phyloP scores from a whole-genome alignment of 768 basidiomycete genomes.

The Lactarius akahatsu region DNA sequence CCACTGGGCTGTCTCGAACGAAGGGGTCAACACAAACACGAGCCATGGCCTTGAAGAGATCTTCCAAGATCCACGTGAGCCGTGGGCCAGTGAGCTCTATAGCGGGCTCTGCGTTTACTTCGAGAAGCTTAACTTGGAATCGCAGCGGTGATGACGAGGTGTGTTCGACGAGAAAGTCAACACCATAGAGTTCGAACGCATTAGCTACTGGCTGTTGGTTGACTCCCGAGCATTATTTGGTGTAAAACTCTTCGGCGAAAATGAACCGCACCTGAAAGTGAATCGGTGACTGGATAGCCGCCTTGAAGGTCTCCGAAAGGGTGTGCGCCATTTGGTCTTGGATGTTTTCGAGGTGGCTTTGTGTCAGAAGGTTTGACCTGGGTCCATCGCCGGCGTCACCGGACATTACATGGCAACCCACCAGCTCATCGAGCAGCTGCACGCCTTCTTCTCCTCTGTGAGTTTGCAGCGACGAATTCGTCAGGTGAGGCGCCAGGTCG shows the following conservation, averaged over 20 bases:
- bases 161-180: slow-evolving; percentile 82
- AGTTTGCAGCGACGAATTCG: slow-evolving; percentile 87
- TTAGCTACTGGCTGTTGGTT: slow-evolving; percentile 73
- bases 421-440: slow-evolving; percentile 74
- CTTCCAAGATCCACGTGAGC: slow-evolving; percentile 75
- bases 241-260: neutral
- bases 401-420: slow-evolving; percentile 58
- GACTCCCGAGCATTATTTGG: neutral
- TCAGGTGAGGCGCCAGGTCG: slow-evolving; percentile 76
- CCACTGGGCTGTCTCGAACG: slow-evolving; percentile 35
- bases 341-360: slow-evolving; percentile 49
- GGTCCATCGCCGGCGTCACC: neutral
- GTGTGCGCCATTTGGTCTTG: slow-evolving; percentile 60
- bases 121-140: slow-evolving; percentile 68
- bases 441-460: slow-evolving; percentile 68
- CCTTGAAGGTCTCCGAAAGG: slow-evolving; percentile 80
- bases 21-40: slow-evolving; percentile 72
- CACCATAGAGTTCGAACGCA: slow-evolving; percentile 92
- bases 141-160: slow-evolving; percentile 28
- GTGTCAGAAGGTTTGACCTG: slow-evolving; percentile 35
- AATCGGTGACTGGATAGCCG: slow-evolving; percentile 76
- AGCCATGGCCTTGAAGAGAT: slow-evolving; percentile 72
- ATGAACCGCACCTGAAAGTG: slow-evolving; percentile 73
- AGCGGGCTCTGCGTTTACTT: slow-evolving; percentile 94
- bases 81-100: slow-evolving; percentile 90